These are phyloP conservation scores for Persicaria tinctoria DNA, from an alignment of 148 eudicot genomes.

Conservation along the genomic window DNA sequence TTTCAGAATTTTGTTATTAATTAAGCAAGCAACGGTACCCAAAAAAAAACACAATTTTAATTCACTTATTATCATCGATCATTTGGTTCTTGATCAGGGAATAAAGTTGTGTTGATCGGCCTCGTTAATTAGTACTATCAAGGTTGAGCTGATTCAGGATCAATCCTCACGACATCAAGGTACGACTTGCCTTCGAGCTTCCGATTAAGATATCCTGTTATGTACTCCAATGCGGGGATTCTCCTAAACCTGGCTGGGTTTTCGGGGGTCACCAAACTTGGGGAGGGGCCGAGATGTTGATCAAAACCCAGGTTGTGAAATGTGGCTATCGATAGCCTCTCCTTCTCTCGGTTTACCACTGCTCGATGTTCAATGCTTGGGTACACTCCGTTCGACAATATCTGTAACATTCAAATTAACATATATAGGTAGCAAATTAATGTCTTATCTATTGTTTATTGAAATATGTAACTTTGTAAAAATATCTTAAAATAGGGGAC, in stretches of 20 bases:
- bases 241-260: conserved; percentile 19
- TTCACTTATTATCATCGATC: too few species aligned
- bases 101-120: too few species aligned
- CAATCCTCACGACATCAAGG: conserved; percentile 21
- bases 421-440: neutral
- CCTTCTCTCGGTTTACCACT: conserved; percentile 20
- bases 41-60: too few species aligned
- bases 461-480: neutral
- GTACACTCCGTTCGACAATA: conserved; percentile 28
- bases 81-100: too few species aligned
- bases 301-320: conserved; percentile 18
- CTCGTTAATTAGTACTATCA: neutral
- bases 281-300: conserved; percentile 18
- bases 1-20: too few species aligned
- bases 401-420: conserved; percentile 4
- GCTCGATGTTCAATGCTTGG: conserved; percentile 29
- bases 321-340: conserved; percentile 30
- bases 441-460: neutral
- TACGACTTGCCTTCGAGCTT: conserved; percentile 20
- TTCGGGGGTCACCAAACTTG: conserved; percentile 13
- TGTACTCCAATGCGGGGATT: conserved; percentile 10
- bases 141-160: neutral
- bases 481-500: too few species aligned
- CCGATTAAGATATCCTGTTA: conserved; percentile 13
- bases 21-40: too few species aligned